Base-by-base conservation (phyloP, 2,329 filamentous ascomycete genomes). In the Orbilia ellipsospora region DNA sequence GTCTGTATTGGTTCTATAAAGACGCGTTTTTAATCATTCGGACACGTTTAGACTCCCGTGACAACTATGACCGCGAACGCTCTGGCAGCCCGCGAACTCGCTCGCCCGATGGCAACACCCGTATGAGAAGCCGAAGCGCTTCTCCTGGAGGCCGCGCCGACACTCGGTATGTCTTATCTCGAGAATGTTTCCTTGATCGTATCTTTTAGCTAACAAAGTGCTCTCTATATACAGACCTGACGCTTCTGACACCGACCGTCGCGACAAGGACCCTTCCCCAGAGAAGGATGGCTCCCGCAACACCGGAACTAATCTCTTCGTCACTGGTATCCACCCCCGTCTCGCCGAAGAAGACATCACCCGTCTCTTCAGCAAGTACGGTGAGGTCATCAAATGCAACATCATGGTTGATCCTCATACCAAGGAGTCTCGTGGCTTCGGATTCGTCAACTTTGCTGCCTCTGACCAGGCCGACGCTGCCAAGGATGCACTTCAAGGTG, bases 401-500 rank as follows among this genome's bases (percentile, higher is more conserved):
- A 99, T 99, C 85, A 99, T 99, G 95, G 90, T 94, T 81, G 95
- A 99, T 82, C 95, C 95, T 77, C 95, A 99, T 84, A 96, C 92
- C 81, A 96, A 97, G 85, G 95, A 99, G 84, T 98, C 94, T 80
- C 95, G 95, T 84, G 95, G 95, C 79, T 99, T 99, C 79, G 95
- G 95, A 68, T 99, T 99, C 85, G 95, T 99, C 83, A 98, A 99
- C 87, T 98, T 99, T 94, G 90, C 93, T 76, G 96, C 93, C 72
- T 89, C 92, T 57, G 94, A 98, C 67, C 92, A 97, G 84, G 95
- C 95, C 78, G 95, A 99, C 83, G 94, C 95, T 79, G 95, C 95
- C 79, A 97, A 95, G 86, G 95, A 98, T 81, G 94, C 92, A 64
- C 88, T 99, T 36, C 94, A 98, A 83, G 94, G 94, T 81, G 94